Conservation (phyloP, 371 early-diverging fungal genomes). For the Encephalitozoon hellem region DNA sequence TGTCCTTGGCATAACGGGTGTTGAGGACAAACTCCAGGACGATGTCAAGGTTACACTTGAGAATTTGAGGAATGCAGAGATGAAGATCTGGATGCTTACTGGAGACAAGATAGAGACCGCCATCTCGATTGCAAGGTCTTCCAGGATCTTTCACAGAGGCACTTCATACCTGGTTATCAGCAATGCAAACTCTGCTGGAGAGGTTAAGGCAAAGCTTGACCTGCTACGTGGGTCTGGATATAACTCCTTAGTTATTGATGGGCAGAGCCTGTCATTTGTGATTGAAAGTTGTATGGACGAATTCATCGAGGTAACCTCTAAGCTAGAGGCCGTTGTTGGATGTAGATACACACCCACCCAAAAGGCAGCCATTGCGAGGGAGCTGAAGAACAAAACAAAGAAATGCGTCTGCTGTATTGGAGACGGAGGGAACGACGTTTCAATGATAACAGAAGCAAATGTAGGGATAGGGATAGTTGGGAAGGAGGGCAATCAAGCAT, state of each 20-base stretch:
- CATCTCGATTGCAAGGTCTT: constrained; percentile 83
- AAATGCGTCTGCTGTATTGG: constrained; percentile 80
- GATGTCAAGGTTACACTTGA: constrained; percentile 82
- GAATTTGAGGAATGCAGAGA: constrained; percentile 79
- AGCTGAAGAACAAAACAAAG: constrained; percentile 69
- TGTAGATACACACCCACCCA: constrained; percentile 94
- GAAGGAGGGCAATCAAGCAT: constrained; percentile 93
- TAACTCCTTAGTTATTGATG: constrained; percentile 83
- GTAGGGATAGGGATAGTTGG: constrained; percentile 96
- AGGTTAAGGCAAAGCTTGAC: constrained; percentile 30
- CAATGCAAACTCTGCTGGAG: constrained; percentile 29
- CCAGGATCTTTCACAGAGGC: constrained; percentile 72
- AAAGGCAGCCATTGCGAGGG: constrained; percentile 83
- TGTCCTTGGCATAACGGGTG: constrained; percentile 89
- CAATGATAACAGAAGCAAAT: constrained; percentile 93
- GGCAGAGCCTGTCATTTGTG: constrained; percentile 72
- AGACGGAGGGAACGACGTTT: constrained; percentile 97
- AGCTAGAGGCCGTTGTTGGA: constrained; percentile 79
- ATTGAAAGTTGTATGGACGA: constrained; percentile 68
- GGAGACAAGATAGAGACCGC: constrained; percentile 99
- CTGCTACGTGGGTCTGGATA: constrained; percentile 34
- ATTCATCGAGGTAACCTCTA: constrained; percentile 71
- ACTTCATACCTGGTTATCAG: constrained; percentile 46
- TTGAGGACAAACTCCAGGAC: constrained; percentile 93
- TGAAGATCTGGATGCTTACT: constrained; percentile 97